Percentiles rank a stretch among this genome's conserved stretches.
These are phyloP conservation scores for Arachis monticola DNA, from an alignment of 331 rosid species.

Conservation along the genomic window DNA sequence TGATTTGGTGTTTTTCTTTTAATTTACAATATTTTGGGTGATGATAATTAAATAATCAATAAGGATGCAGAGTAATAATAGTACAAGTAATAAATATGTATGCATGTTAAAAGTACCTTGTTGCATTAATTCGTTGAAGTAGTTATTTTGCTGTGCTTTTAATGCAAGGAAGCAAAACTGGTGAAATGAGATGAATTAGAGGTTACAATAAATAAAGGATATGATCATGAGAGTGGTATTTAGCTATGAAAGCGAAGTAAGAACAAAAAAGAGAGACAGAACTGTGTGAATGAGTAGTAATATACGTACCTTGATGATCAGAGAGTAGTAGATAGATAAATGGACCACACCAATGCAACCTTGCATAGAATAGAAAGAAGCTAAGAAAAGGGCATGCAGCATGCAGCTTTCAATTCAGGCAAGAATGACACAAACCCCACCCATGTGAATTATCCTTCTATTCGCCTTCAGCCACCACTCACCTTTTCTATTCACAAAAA, in stretches of 20 bases:
- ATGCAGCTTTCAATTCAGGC: conserved; percentile 48
- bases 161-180: not conserved
- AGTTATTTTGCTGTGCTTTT: not conserved
- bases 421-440: conserved; percentile 55
- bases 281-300: conserved; percentile 1
- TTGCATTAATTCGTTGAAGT: not conserved
- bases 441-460: conserved; percentile 70
- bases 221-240: not conserved
- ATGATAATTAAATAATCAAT: too few species aligned
- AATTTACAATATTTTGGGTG: too few species aligned
- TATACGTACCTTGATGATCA: too few species aligned
- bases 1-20: not conserved
- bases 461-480: conserved; percentile 48
- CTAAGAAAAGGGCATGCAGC: conserved; percentile 27
- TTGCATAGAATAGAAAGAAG: conserved; percentile 46
- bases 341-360: conserved; percentile 41
- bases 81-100: too few species aligned
- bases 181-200: not conserved
- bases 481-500: conserved; percentile 37
- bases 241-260: conserved; percentile 9
- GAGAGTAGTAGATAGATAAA: not conserved
- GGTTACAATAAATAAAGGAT: conserved; percentile 13
- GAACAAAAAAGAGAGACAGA: conserved; percentile 13
- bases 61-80: too few species aligned
- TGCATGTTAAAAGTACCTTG: not conserved